Base-by-base conservation (phyloP, 345 rosid species). In the Populus deltoides region DNA sequence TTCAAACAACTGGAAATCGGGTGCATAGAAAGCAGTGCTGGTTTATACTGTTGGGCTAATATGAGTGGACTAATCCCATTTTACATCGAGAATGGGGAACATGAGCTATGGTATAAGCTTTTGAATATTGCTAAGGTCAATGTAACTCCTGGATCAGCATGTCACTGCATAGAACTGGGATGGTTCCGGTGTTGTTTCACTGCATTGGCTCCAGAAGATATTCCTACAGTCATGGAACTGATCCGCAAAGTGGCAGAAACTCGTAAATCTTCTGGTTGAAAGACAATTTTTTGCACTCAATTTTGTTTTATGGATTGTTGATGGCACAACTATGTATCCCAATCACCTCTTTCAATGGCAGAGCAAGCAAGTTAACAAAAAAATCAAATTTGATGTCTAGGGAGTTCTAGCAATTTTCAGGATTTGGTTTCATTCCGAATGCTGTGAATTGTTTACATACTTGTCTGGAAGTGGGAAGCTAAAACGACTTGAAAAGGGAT, bases 171-270 rank as follows among this genome's bases (percentile, higher is more conserved):
- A 77, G 94, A 96, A 83, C 94, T 93, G 0, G 99, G 99, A 75
- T 96, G 99, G 98, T 96, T 96, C 75, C 82, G 98, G 35, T 95
- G 96, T 77, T 91, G 97, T 87, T 95, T 92, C 84, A 84, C 98
- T 3, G 79, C 90, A 66, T 83, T 93, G 79, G 80, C 87, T 16
- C 78, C 77, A 79, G 92, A 88, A 78, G 93, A 93, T 81, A 81
- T 93, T 84, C 90, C 90, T 72, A 36, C 86, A 53, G 89, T 91
- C 17, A 76, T 93, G 53, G 92, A 86, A 38, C 81, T 97, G 81
- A 92, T 92, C 57, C 78, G 68, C 27, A 87, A 75, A 80, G 87
- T 90, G 76, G 79, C 81, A 57, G 91, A 89, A 84, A 79, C 84
- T 62, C 68, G 83, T 75, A 87, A 81, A 79, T 81, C 86, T 80